These are phyloP conservation scores for Isoetes taiwanensis DNA, from an alignment of 75 land plant genomes.

Conservation along the genomic window DNA sequence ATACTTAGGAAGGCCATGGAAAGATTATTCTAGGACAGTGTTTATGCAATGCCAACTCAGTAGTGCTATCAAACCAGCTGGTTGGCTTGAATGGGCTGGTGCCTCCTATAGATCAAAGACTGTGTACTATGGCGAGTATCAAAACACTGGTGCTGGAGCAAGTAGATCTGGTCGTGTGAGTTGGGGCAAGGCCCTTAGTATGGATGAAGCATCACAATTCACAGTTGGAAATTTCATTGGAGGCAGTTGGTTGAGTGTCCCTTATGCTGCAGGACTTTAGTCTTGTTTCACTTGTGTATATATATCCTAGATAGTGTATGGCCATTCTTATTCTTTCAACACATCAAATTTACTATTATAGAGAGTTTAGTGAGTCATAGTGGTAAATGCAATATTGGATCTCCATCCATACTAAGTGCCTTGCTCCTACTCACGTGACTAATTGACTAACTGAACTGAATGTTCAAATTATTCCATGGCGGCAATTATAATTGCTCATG, in stretches of 20 bases:
- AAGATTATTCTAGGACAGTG: slow-evolving; percentile 33
- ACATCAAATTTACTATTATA: no score
- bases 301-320: no score
- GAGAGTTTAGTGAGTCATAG: no score
- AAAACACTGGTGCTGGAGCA: slow-evolving; percentile 31
- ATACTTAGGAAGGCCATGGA: slow-evolving; percentile 76
- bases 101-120: slow-evolving; percentile 16
- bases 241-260: slow-evolving; percentile 14
- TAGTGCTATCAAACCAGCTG: slow-evolving; percentile 14
- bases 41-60: slow-evolving; percentile 15
- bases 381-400: no score
- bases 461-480: no score
- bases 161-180: slow-evolving; percentile 14
- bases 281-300: no score
- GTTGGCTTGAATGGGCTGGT: slow-evolving; percentile 25
- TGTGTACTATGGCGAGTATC: slow-evolving; percentile 31
- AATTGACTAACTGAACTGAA: no score
- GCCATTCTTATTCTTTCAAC: no score
- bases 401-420: no score
- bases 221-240: slow-evolving; percentile 12
- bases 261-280: slow-evolving; percentile 7
- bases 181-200: slow-evolving; percentile 16
- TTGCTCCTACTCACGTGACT: no score
- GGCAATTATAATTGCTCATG: no score
- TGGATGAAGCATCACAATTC: slow-evolving; percentile 7